phyloP scores from a whole-genome alignment of 345 rosid species.

The Draba incana region DNA sequence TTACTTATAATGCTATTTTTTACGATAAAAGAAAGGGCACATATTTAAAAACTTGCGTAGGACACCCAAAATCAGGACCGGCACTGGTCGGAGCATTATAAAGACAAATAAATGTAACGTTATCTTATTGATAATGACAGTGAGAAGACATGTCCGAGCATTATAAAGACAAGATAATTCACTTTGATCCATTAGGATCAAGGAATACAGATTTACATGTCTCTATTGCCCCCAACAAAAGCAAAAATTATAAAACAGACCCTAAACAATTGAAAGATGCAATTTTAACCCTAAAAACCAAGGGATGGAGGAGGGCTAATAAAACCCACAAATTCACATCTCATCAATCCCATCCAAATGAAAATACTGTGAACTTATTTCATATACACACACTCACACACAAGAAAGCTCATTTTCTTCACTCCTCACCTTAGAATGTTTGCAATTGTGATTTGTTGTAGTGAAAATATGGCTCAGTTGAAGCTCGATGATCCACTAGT shows the following conservation, averaged over 20 bases:
- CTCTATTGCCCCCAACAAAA: background rate
- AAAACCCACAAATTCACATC: conserved; percentile 64
- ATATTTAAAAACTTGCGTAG: too few relatives aligned
- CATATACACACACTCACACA: background rate
- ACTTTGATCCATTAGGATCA: conserved; percentile 43
- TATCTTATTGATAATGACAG: conserved; percentile 6
- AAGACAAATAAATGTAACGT: background rate
- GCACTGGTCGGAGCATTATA: too few relatives aligned
- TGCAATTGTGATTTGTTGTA: conserved; percentile 23
- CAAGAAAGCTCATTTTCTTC: conserved; percentile 13
- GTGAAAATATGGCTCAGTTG: conserved; percentile 42
- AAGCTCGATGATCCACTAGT: conserved; percentile 90
- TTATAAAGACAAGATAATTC: conserved; percentile 24
- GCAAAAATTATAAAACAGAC: background rate
- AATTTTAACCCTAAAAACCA: background rate
- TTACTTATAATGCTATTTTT: too few relatives aligned
- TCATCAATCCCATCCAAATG: conserved; percentile 56
- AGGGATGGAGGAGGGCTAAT: conserved; percentile 70
- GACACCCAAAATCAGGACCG: too few relatives aligned
- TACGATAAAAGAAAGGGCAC: too few relatives aligned
- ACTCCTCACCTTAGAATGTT: conserved; percentile 19
- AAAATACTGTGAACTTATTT: background rate
- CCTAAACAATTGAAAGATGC: background rate
- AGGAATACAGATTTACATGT: conserved; percentile 33
- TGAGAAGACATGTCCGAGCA: conserved; percentile 16